Conservation (phyloP, 257 asterid species). For the Thymus quinquecostatus region DNA sequence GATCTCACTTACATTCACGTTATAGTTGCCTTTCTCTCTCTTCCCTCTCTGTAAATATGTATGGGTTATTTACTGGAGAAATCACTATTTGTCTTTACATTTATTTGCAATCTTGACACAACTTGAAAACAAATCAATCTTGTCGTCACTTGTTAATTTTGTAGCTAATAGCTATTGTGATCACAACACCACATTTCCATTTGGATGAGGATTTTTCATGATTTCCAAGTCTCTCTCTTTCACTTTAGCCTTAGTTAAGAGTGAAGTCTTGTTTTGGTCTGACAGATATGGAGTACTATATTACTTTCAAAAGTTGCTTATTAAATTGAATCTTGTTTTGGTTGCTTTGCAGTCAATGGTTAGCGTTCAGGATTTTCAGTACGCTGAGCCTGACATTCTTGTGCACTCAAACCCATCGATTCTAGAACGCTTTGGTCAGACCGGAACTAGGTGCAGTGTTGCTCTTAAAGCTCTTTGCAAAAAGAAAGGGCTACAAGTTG, state of each 20-base stretch:
- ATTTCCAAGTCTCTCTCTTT: background rate
- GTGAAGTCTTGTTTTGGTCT: background rate
- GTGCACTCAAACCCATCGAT: slow-evolving; percentile 65
- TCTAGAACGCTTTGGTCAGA: slow-evolving; percentile 49
- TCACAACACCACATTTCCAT: no score
- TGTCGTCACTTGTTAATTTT: no score
- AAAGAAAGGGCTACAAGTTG: slow-evolving; percentile 75
- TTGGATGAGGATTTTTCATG: background rate
- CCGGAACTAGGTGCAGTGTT: slow-evolving; percentile 47
- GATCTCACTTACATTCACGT: no score
- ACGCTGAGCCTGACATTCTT: slow-evolving; percentile 81
- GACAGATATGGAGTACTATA: no score
- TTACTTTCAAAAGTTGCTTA: background rate
- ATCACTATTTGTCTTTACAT: no score
- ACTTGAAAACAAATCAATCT: no score
- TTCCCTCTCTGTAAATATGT: no score
- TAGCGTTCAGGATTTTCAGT: slow-evolving; percentile 65
- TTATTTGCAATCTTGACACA: no score
- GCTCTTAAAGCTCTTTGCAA: slow-evolving; percentile 80
- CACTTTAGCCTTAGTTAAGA: slow-evolving; percentile 1
- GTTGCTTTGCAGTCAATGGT: slow-evolving; percentile 58
- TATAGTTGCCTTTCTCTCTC: no score
- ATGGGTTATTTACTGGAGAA: no score
- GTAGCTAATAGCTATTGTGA: no score
- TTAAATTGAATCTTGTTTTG: slow-evolving; percentile 13